Evolutionary conservation across 306 rosid species (phyloP).

Genomic region (Casuarina equisetifolia): DNA sequence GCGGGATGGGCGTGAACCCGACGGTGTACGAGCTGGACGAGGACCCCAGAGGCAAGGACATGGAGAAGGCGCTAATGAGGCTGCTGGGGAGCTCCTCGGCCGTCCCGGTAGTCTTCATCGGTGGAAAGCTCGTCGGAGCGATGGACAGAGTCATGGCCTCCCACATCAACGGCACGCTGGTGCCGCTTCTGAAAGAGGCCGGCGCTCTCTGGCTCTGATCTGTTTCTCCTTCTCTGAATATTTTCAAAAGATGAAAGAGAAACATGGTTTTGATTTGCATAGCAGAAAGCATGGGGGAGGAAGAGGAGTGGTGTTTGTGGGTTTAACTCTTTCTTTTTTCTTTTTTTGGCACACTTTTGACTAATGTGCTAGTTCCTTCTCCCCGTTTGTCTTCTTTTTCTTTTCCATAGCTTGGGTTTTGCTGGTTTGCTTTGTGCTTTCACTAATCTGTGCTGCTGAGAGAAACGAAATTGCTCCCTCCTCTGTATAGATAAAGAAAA

Average conservation of each 20-base stretch:
- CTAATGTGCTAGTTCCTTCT: background rate
- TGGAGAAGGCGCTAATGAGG: constrained; percentile 56
- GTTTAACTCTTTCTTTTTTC: constrained; percentile 6
- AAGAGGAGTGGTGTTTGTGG: constrained; percentile 27
- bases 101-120: constrained; percentile 77
- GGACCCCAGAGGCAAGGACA: constrained; percentile 61
- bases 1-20: constrained; percentile 92
- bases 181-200: constrained; percentile 89
- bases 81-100: constrained; percentile 47
- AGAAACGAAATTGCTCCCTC: constrained; percentile 35
- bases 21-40: constrained; percentile 73
- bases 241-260: background rate
- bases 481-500: constrained; percentile 23
- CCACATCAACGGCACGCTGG: constrained; percentile 78
- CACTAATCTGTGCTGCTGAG: background rate
- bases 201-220: constrained; percentile 86
- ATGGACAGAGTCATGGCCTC: constrained; percentile 91
- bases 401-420: background rate
- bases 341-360: constrained; percentile 21
- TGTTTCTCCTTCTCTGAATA: background rate
- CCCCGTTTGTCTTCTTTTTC: background rate
- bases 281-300: constrained; percentile 23
- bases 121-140: constrained; percentile 78
- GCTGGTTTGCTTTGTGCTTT: constrained; percentile 16
- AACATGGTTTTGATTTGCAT: background rate